Percentiles rank a stretch among this genome's conserved stretches.
Conservation (phyloP, 2,329 filamentous ascomycete species). For the Pseudogymnoascus sp. region DNA sequence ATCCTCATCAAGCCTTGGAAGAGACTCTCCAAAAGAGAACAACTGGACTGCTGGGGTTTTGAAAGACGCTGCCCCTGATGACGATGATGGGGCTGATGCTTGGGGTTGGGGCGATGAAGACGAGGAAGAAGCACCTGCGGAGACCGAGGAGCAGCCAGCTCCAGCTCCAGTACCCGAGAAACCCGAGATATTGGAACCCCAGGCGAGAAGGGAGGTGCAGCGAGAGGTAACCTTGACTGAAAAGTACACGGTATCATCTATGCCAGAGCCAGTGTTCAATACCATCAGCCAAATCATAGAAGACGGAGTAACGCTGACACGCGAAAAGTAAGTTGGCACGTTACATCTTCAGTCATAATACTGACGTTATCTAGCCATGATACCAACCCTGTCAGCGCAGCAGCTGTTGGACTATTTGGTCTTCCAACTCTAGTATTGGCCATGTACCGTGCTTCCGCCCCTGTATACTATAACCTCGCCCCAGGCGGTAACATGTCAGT, state of each 20-base stretch:
- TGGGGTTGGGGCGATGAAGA: constrained; percentile 82
- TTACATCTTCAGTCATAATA: neutral
- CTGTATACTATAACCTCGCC: constrained; percentile 61
- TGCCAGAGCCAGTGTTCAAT: constrained; percentile 70
- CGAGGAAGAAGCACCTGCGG: constrained; percentile 27
- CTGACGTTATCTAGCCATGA: constrained; percentile 30
- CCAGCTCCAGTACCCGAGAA: neutral
- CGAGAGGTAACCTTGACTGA: constrained; percentile 74
- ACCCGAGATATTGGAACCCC: neutral
- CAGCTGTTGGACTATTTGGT: constrained; percentile 60
- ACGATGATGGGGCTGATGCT: constrained; percentile 38
- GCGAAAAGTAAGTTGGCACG: constrained; percentile 35
- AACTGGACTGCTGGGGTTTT: constrained; percentile 16
- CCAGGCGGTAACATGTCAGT: constrained; percentile 56
- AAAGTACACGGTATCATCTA: constrained; percentile 78
- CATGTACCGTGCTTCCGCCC: constrained; percentile 71
- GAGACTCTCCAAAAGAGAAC: constrained; percentile 21
- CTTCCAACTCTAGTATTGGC: constrained; percentile 66
- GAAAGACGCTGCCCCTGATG: neutral
- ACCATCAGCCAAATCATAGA: constrained; percentile 54
- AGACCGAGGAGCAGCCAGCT: constrained; percentile 13
- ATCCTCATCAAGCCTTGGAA: constrained; percentile 43
- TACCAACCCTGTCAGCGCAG: constrained; percentile 53
- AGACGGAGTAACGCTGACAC: constrained; percentile 53
- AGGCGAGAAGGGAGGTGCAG: constrained; percentile 16